phyloP scores from a whole-genome alignment of 257 asterid genomes.

The Nicotiana undulata region DNA sequence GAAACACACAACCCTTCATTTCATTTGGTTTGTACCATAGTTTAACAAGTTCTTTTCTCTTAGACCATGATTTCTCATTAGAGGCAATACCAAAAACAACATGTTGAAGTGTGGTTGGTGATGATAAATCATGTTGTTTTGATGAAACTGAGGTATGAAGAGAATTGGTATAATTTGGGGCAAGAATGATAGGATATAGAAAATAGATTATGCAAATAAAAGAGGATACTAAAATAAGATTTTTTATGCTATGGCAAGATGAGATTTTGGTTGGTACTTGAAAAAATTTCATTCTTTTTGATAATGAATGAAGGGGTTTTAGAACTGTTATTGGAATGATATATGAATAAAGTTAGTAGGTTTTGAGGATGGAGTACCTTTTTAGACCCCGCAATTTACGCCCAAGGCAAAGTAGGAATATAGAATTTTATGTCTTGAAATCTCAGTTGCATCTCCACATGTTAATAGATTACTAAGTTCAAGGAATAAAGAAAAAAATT shows the following conservation, averaged over 20 bases:
- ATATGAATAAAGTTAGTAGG: background rate
- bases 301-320: background rate
- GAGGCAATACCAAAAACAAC: constrained; percentile 80
- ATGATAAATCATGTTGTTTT: background rate
- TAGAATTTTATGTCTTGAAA: background rate
- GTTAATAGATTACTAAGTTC: background rate
- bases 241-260: constrained; percentile 14
- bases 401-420: background rate
- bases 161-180: constrained; percentile 10
- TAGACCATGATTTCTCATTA: constrained; percentile 40
- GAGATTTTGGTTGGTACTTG: constrained; percentile 10
- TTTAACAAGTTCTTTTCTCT: constrained; percentile 38
- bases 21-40: constrained; percentile 68
- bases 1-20: constrained; percentile 74
- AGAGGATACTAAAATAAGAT: constrained; percentile 21
- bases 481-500: background rate
- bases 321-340: background rate
- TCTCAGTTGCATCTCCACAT: background rate
- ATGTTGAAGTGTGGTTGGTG: constrained; percentile 46
- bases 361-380: background rate
- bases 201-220: constrained; percentile 25
- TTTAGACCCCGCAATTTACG: constrained; percentile 1
- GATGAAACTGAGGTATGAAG: constrained; percentile 17
- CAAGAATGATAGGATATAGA: constrained; percentile 20
- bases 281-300: constrained; percentile 27